Evolutionary conservation across 2,329 filamentous ascomycete species (phyloP), one percentile per base, ranked within the genome.

Genomic region (Colletotrichum paranaense): DNA sequence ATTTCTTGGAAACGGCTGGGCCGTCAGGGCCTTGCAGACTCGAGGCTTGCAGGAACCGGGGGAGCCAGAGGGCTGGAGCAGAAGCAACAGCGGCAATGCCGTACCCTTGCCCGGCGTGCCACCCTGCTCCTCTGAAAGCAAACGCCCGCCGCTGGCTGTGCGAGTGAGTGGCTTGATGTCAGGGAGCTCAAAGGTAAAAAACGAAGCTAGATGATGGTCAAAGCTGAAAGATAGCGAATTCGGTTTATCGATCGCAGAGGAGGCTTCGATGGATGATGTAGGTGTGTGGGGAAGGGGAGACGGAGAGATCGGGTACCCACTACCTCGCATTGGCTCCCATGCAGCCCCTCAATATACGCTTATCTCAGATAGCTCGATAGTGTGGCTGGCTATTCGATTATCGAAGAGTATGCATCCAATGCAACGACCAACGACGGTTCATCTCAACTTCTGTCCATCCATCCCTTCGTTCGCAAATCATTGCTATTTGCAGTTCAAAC

Each of bases 261-360:
- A 16, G 49, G 35, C 38, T 62, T 49, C 24, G 64, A 67, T 67
- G 55, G 55, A 67, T 52, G 56, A 56, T 55, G 57, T 60, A 11
- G 64, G 24, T 32, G 35, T 24, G 12, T 56, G 62, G 30, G 22
- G n/a, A 49, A 42, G 49, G 16, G 56, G 28, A 9, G 60, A 22
- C 12, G 35, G 26, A 32, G 30, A 46, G 59, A 64, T 70, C 66
- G 67, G 67, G 8, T 22, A 70, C 46, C 70, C 70, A 73, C 67
- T 49, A 22, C 19, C 42, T n/a, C 4, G 14, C n/a, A 58, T 32
- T 11, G 14, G 7, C 22, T 42, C 5, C 42, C 19, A 22, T 49
- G 42, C 3, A 49, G 4, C 3, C 7, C 7, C 24, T 9, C 1
- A 16, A 7, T 30, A 58, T 58, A 11, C 24, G 49, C n/a, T 7